Base-by-base conservation (phyloP, 2,329 filamentous ascomycete genomes). In the Colletotrichum lupini region DNA sequence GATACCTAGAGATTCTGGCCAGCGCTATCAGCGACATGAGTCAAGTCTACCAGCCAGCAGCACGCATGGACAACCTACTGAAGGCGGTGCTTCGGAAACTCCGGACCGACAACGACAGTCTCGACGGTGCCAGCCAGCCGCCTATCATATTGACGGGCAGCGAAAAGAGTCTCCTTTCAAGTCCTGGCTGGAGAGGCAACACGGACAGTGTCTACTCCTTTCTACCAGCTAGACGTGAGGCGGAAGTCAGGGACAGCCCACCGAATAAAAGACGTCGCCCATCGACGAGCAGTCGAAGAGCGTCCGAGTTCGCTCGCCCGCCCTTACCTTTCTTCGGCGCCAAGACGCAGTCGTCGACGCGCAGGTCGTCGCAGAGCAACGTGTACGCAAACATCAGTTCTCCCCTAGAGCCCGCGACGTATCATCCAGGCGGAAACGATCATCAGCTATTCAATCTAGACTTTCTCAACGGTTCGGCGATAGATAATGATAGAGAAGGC, bases 21-120 rank as follows among this genome's bases (percentile, higher is more conserved):
- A 82, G 84, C 12, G 85, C 87, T 4, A 82, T 90, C 8, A 81
- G 84, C 24, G 88, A 89, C 74, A 89, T 90, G 87, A 83, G 84
- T 59, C 78, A 83, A 24, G 85, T 85, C 1, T 90, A 89, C 77
- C 85, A 88, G 68, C 87, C 88, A 1, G 88, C 88, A 0, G 84
- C 85, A 42, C 83, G 85, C 65, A 90, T 90, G 87, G 85, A 87
- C 35, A 81, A 83, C 19, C 82, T 89, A 6, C 83, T 90, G 4
- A 85, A 87, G 72, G 85, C 84, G n/a, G 86, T 89, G n/a, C 82
- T 89, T 52, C 79, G 83, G 7, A 86, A 89, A 74, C 82, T 89
- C 2, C 82, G 82, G 5, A 75, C 73, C n/a, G 79, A 81, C 56
- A 37, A 73, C 28, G 35, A 67, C 67, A 52, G 56, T 8, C 24